phyloP scores from a whole-genome alignment of 495 filamentous ascomycete genomes.

The Aspergillus ostianus region DNA sequence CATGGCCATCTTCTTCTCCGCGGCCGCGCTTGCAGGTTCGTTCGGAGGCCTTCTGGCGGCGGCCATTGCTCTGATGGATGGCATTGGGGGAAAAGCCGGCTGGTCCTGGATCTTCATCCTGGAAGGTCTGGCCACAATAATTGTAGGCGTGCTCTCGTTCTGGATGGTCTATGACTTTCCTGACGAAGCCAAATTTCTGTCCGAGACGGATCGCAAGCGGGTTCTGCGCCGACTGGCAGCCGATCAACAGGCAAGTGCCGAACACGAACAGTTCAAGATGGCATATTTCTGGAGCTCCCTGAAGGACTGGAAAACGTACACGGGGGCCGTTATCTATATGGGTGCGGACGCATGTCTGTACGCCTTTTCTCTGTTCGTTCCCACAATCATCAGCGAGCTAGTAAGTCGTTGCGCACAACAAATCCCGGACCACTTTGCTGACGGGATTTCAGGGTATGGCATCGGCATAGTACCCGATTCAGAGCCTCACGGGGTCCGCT shows the following conservation, averaged over 20 bases:
- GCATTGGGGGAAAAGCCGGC: slow-evolving; percentile 54
- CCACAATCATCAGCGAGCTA: slow-evolving; percentile 71
- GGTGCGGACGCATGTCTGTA: slow-evolving; percentile 71
- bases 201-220: slow-evolving; percentile 65
- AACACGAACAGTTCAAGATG: slow-evolving; percentile 77
- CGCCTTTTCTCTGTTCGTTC: slow-evolving; percentile 87
- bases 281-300: slow-evolving; percentile 72
- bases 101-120: slow-evolving; percentile 76
- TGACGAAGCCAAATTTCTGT: slow-evolving; percentile 75
- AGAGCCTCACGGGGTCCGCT: not conserved
- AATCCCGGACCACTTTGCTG: slow-evolving; percentile 22
- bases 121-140: slow-evolving; percentile 54
- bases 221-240: slow-evolving; percentile 69
- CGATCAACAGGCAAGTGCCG: slow-evolving; percentile 76
- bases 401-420: slow-evolving; percentile 23
- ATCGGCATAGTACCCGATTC: not conserved
- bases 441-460: slow-evolving; percentile 24
- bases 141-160: slow-evolving; percentile 72
- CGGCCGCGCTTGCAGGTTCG: slow-evolving; percentile 61
- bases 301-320: slow-evolving; percentile 86
- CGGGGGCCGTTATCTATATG: slow-evolving; percentile 77
- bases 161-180: slow-evolving; percentile 93
- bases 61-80: slow-evolving; percentile 63
- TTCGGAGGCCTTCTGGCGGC: slow-evolving; percentile 67
- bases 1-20: slow-evolving; percentile 78